Evolutionary conservation across 768 basidiomycete genomes (phyloP), one percentile per base, ranked within the genome.

Genomic region (Gyrodon lividus): DNA sequence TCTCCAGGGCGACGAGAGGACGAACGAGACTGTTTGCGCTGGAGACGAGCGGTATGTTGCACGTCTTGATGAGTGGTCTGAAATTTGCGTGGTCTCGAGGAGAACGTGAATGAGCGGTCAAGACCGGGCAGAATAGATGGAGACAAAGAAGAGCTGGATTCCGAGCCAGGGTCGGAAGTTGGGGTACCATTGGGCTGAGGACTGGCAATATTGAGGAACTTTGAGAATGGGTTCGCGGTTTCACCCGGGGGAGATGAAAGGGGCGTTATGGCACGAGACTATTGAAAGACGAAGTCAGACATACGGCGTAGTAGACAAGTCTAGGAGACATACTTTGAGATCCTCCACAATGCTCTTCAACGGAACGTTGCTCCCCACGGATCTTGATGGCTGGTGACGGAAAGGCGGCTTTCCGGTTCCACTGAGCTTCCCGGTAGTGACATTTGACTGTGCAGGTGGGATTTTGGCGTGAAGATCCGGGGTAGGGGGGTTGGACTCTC

Each of bases 301-400:
- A 0, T 17, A 14, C 2, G 45, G 44, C 33, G 49, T 38, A 16
- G 2, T 16, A 6, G 28, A 9, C 1, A 13, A 0, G 17, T 13
- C 31, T 16, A 43, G 16, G 47, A 30, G 6, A 56, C 69, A 13
- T 50, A 82, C 83, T 74, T 85, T 87, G 48, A 91, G 76, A 69
- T 91, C 89, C 4, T 91, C 88, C 42, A 92, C 86, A 56, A 92
- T 90, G 56, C 87, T 87, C 68, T 73, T 79, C 48, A 86, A 64
- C 3, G 81, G 82, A 0, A 14, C 23, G 30, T 30, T 59, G 31
- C 51, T 60, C 4, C 61, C 58, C n/a, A 56, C 49, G 1, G 60
- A 68, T 43, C 51, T 46, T 6, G 61, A 59, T 1, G 51, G 55
- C 17, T 58, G 50, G 42, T 60, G 63, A 6, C 51, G 59, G 46